These are phyloP conservation scores for Naematelia aurantialba DNA, from an alignment of 768 basidiomycete genomes.

Conservation along the genomic window DNA sequence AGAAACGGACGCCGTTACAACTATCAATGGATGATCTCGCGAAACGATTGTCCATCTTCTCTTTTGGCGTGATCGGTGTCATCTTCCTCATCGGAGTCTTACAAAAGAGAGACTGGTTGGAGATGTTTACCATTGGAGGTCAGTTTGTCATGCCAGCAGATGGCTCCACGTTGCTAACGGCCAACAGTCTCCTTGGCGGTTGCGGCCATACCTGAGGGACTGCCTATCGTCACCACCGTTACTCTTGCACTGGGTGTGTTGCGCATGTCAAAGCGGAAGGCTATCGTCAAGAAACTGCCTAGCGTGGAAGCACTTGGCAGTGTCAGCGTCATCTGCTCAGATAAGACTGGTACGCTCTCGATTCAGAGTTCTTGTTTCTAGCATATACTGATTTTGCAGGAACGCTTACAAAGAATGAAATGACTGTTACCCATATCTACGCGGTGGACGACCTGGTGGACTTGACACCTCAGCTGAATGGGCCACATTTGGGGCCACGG, in stretches of 20 bases:
- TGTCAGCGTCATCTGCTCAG: conserved; percentile 95
- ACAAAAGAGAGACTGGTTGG: conserved; percentile 83
- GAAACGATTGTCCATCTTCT: conserved; percentile 79
- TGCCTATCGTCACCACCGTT: conserved; percentile 95
- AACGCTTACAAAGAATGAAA: conserved; percentile 91
- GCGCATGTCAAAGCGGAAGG: conserved; percentile 88
- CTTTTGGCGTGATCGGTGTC: conserved; percentile 89
- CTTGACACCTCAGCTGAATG: conserved; percentile 59
- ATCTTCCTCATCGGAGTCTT: conserved; percentile 86
- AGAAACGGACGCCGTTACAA: conserved; percentile 87
- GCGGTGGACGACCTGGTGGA: conserved; percentile 74
- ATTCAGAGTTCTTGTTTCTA: background rate
- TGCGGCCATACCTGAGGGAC: conserved; percentile 94
- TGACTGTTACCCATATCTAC: conserved; percentile 86
- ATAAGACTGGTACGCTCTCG: conserved; percentile 73
- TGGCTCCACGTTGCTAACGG: too few species aligned
- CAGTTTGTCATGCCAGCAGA: conserved; percentile 41
- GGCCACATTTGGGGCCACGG: conserved; percentile 35
- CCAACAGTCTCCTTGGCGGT: conserved; percentile 96
- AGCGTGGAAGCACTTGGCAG: conserved; percentile 91
- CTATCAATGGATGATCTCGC: conserved; percentile 95
- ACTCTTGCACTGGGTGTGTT: conserved; percentile 91
- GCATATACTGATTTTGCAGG: conserved; percentile 52
- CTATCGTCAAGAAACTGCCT: conserved; percentile 94
- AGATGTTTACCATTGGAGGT: conserved; percentile 99